Conservation (phyloP, 2,329 filamentous ascomycete species). For the Penicillium brevicompactum region DNA sequence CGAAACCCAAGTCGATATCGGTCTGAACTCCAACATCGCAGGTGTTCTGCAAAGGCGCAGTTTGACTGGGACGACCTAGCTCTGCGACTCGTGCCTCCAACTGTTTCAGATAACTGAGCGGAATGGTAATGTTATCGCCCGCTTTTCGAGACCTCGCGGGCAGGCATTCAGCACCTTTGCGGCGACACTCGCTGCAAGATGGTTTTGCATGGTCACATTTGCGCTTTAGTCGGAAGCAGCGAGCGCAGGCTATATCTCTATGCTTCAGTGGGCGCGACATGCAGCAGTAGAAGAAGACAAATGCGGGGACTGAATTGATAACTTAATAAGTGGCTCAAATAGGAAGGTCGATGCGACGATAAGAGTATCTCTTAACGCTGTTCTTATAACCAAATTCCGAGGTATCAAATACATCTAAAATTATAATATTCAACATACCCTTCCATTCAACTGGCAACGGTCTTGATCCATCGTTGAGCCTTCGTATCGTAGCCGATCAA, state of each 20-base stretch:
- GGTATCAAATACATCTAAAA: neutral
- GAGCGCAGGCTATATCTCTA: slow-evolving; percentile 29
- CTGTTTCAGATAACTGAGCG: slow-evolving; percentile 27
- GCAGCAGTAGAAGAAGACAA: slow-evolving; percentile 9
- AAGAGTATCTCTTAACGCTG: neutral
- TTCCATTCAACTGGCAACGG: neutral
- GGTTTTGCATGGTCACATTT: slow-evolving; percentile 34
- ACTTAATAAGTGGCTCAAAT: neutral
- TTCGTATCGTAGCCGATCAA: slow-evolving; percentile 65
- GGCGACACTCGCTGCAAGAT: slow-evolving; percentile 31
- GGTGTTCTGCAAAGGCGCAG: neutral
- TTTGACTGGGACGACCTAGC: slow-evolving; percentile 10
- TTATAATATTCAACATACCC: neutral
- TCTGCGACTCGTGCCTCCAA: slow-evolving; percentile 27
- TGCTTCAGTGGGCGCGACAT: slow-evolving; percentile 27
- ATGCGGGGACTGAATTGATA: slow-evolving; percentile 20
- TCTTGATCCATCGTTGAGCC: slow-evolving; percentile 57
- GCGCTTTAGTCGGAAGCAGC: slow-evolving; percentile 32
- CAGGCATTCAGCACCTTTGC: slow-evolving; percentile 31
- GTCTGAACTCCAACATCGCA: slow-evolving; percentile 30
- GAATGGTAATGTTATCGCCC: slow-evolving; percentile 28
- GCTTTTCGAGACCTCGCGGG: slow-evolving; percentile 26
- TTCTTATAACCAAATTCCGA: neutral
- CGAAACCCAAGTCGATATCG: slow-evolving; percentile 8
- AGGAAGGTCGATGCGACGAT: slow-evolving; percentile 19